A percentile compares a stretch with the other conserved stretches of the same genome.
Conservation (phyloP, 176 grass and related monocot genomes). For the maize (Zea mays) region Zm-B73-REFERENCE-NAM-5.0 NC_050096.1:88663001-88663500, state of each 20-base stretch:
- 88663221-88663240: not conserved
- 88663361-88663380: too few relatives aligned
- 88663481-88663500: too few relatives aligned
- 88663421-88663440: too few relatives aligned
- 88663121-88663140: conserved; percentile 30
- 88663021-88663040: conserved; percentile 66
- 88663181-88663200: too few relatives aligned
- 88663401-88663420: too few relatives aligned
- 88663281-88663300: not conserved
- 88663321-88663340: too few relatives aligned
- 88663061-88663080: not conserved
- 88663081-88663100: not conserved
- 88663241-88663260: not conserved
- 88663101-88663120: conserved; percentile 1
- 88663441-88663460: too few relatives aligned
- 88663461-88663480: too few relatives aligned
- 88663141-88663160: conserved; percentile 1
- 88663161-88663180: not conserved
- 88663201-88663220: not conserved
- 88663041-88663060: conserved; percentile 49
- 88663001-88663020: conserved; percentile 76
- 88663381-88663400: too few relatives aligned
- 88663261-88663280: not conserved
- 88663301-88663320: not conserved
- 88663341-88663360: too few relatives aligned